Base-by-base conservation (phyloP, 2,329 filamentous ascomycete species). In the Fusarium marasasianum region DNA sequence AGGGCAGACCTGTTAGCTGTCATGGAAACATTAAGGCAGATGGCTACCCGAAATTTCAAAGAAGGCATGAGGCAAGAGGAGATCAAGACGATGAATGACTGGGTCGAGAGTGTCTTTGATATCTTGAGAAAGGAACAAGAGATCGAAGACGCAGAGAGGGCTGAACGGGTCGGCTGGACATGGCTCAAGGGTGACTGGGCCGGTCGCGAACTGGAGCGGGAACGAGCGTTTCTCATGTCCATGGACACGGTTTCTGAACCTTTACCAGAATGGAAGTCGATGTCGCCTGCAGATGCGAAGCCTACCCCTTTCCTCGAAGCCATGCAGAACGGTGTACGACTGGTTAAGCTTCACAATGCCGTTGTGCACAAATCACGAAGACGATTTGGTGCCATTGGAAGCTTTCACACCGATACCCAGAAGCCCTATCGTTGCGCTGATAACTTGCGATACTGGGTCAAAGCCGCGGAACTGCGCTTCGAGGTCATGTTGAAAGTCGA, bases 371-470 rank as follows among this genome's bases (percentile, higher is more conserved):
- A 94, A 80, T 98, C 95, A 29, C 91, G 92, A 79, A 89, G 94
- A 37, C 93, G 93, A 13, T 98, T 98, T 80, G 95, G 95, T 59
- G 90, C 94, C 72, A 98, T 99, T 80, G 94, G 94, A 65, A 89
- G 89, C 15, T 98, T 93, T 82, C 96, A 98, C 81, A 92, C 91
- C n/a, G 95, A 99, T 82, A 96, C 96, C 15, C 92, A 91, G 69
- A 98, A 98, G 83, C 96, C 96, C 1, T 99, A 99, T 82, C 92
- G 96, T 55, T 92, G 92, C 72, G 94, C 95, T 7, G 96, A 99
- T 77, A 99, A 99, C 81, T 87, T 99, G 71, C 91, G 95, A 45
- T 99, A 93, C 86, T 99, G 96, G 96, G 90, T 93, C 83, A 99
- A 99, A 85, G 96, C 96, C 3, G 95, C 95, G 13, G 95, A 99